Conservation (phyloP, 768 basidiomycete genomes). For the Russula olivacea region DNA sequence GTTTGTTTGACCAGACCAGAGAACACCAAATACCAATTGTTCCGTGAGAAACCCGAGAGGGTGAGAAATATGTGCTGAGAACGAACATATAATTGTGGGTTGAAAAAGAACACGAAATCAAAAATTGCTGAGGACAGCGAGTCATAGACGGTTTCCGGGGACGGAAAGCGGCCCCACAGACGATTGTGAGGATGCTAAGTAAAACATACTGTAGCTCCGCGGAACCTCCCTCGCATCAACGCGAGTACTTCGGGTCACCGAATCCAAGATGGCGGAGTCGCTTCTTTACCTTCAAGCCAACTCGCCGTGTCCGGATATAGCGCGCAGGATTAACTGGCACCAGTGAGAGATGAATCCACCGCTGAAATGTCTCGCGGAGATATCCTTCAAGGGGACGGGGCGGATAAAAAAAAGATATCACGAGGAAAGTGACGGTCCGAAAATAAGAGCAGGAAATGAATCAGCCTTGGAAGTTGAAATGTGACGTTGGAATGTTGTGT, state of each 20-base stretch:
- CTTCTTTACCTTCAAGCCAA: background rate
- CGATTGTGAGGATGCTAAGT: background rate
- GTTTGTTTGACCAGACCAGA: background rate
- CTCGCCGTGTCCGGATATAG: background rate
- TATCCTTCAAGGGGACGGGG: background rate
- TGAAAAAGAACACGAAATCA: background rate
- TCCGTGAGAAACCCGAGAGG: background rate
- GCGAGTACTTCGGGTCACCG: background rate
- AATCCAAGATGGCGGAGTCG: background rate
- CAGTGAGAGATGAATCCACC: background rate
- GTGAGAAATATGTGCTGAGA: background rate
- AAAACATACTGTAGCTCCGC: background rate
- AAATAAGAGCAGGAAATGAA: background rate
- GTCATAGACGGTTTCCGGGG: background rate
- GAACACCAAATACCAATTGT: background rate
- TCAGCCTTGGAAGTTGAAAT: background rate
- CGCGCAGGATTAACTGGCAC: background rate
- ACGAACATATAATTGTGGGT: background rate
- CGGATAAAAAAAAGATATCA: background rate
- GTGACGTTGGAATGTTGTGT: no score
- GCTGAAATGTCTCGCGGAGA: background rate
- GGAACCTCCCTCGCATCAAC: constrained; percentile 9
- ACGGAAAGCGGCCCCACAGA: background rate
- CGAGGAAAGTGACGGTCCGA: background rate
- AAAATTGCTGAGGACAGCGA: no score